A percentile compares a stretch with the other conserved stretches of the same genome.
Evolutionary conservation across 768 basidiomycete genomes (phyloP).

Genomic region (Lyophyllum shimeji): DNA sequence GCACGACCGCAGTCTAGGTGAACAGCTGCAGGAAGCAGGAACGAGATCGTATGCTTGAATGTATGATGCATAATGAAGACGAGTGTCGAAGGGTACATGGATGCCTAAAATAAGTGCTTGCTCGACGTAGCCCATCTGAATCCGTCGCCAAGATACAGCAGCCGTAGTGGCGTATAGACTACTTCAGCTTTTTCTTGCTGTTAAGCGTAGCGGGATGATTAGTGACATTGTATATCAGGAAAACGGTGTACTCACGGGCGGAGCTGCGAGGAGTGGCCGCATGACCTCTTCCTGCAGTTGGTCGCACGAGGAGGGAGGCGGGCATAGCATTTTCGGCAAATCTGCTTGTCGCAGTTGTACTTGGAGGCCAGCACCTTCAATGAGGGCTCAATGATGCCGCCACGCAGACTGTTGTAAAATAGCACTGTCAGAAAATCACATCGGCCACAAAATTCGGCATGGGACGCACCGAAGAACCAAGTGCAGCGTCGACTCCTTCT

Average conservation of each 20-base stretch:
- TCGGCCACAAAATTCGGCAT: background rate
- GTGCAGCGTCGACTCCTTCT: slow-evolving; percentile 98
- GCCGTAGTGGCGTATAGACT: slow-evolving; percentile 9
- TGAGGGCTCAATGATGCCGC: slow-evolving; percentile 99
- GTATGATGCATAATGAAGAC: background rate
- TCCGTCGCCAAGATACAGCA: background rate
- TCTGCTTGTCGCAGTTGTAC: slow-evolving; percentile 99
- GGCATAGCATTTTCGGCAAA: slow-evolving; percentile 99
- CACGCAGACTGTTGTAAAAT: slow-evolving; percentile 69
- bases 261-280: slow-evolving; percentile 89
- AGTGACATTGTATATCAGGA: too few relatives aligned
- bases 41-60: background rate
- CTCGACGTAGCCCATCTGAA: background rate
- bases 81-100: slow-evolving; percentile 4
- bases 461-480: slow-evolving; percentile 84
- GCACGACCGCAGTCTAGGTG: background rate
- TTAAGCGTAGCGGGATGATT: background rate
- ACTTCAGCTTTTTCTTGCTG: slow-evolving; percentile 24
- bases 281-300: slow-evolving; percentile 96
- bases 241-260: slow-evolving; percentile 71
- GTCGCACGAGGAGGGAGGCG: slow-evolving; percentile 99
- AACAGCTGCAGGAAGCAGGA: background rate
- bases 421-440: background rate
- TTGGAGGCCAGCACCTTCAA: slow-evolving; percentile 95
- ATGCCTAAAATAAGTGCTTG: slow-evolving; percentile 1